These are phyloP conservation scores for Mycena epipterygia DNA, from an alignment of 768 basidiomycete species.

Conservation along the genomic window DNA sequence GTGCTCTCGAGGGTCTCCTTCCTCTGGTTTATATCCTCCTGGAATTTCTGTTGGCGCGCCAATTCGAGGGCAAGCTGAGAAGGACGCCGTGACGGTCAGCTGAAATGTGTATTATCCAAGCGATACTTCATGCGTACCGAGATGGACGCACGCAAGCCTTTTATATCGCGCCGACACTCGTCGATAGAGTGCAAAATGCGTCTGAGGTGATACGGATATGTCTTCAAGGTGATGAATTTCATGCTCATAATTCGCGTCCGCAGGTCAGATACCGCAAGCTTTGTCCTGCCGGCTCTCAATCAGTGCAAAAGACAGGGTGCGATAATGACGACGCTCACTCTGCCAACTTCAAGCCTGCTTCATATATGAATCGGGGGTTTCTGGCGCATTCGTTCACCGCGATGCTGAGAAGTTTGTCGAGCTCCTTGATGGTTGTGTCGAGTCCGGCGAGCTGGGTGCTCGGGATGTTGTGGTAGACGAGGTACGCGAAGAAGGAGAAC, in stretches of 20 bases:
- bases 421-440: neutral
- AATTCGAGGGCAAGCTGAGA: conserved; percentile 4
- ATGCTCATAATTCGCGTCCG: neutral
- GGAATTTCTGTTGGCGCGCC: conserved; percentile 8
- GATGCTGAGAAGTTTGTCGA: neutral
- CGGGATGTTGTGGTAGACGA: neutral
- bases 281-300: neutral
- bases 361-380: conserved; percentile 13
- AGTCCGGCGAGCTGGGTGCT: neutral
- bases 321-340: neutral
- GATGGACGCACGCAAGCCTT: neutral
- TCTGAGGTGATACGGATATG: neutral
- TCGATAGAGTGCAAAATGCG: neutral
- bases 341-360: neutral
- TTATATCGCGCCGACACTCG: neutral
- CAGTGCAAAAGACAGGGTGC: neutral
- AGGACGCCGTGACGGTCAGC: neutral
- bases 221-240: conserved; percentile 1
- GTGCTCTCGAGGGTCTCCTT: neutral
- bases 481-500: neutral
- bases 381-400: conserved; percentile 2
- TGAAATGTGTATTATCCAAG: too few relatives aligned
- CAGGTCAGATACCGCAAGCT: neutral
- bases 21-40: conserved; percentile 1
- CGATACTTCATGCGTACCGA: too few relatives aligned